phyloP scores from a whole-genome alignment of 371 early-diverging fungal genomes.

The Umbelopsis sp. region DNA sequence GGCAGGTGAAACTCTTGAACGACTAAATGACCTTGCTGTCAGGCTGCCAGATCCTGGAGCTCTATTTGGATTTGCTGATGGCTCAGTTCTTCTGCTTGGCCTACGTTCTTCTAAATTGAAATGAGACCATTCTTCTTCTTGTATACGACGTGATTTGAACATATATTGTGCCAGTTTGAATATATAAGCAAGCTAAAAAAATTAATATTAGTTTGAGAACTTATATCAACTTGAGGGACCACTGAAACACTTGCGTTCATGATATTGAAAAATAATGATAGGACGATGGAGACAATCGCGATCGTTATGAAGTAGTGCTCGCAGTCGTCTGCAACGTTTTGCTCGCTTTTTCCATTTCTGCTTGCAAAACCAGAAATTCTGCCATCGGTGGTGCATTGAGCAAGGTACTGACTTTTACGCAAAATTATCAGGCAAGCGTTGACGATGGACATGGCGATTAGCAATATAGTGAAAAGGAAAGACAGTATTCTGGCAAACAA shows the following conservation, averaged over 20 bases:
- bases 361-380: neutral
- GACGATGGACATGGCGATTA: neutral
- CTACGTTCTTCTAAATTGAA: no score
- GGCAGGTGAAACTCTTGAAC: no score
- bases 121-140: no score
- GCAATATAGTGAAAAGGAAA: neutral
- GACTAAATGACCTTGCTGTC: no score
- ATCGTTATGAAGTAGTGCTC: neutral
- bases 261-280: neutral
- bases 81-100: no score
- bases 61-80: no score
- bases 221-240: neutral
- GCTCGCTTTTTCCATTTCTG: neutral
- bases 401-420: neutral
- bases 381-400: neutral
- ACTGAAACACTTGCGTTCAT: neutral
- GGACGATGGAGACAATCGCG: neutral
- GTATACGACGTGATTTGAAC: no score
- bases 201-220: neutral
- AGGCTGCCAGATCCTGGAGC: no score
- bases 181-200: neutral
- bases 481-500: neutral
- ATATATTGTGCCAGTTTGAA: neutral
- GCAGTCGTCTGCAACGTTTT: neutral
- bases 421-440: neutral